These are phyloP conservation scores for Phylloporus sp. DNA, from an alignment of 768 basidiomycete genomes.

Conservation along the genomic window DNA sequence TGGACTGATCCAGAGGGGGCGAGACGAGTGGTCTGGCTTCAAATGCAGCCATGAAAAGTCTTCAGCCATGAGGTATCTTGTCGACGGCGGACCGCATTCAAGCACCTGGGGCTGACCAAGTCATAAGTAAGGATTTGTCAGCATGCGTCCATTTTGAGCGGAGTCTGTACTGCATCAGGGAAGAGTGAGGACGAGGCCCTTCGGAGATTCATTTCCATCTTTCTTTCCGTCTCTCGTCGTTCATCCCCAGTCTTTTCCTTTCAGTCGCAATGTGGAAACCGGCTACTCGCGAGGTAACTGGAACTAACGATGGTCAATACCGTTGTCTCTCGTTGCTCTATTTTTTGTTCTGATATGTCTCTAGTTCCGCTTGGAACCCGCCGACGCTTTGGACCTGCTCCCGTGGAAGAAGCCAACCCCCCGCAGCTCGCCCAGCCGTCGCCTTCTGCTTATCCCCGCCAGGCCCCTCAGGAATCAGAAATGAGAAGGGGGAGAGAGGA, in stretches of 20 bases:
- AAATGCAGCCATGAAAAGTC: conserved; percentile 85
- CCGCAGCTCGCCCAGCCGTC: conserved; percentile 86
- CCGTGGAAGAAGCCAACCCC: conserved; percentile 73
- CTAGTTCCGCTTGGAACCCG: conserved; percentile 79
- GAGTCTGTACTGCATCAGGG: conserved; percentile 26
- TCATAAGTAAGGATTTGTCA: conserved; percentile 22
- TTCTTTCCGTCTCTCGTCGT: conserved; percentile 16
- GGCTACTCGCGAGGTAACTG: conserved; percentile 83
- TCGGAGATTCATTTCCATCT: conserved; percentile 34
- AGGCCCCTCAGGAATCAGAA: conserved; percentile 50
- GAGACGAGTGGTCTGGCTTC: conserved; percentile 85
- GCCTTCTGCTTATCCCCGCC: conserved; percentile 78
- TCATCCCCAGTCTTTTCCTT: conserved; percentile 26
- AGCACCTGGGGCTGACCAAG: conserved; percentile 23
- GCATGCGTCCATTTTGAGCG: conserved; percentile 29
- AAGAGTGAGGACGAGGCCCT: conserved; percentile 9
- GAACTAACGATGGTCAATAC: conserved; percentile 82
- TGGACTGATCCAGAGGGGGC: conserved; percentile 95
- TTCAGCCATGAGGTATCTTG: conserved; percentile 72
- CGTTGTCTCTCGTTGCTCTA: conserved; percentile 1
- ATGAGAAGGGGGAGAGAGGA: conserved; percentile 66
- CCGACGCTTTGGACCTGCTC: conserved; percentile 87
- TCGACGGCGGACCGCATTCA: conserved; percentile 63
- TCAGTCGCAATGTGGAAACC: conserved; percentile 74
- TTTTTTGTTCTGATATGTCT: conserved; percentile 12